A percentile compares a stretch with the other conserved stretches of the same genome.
These are phyloP conservation scores for Andrographis paniculata DNA, from an alignment of 305 asterid species.

Conservation along the genomic window DNA sequence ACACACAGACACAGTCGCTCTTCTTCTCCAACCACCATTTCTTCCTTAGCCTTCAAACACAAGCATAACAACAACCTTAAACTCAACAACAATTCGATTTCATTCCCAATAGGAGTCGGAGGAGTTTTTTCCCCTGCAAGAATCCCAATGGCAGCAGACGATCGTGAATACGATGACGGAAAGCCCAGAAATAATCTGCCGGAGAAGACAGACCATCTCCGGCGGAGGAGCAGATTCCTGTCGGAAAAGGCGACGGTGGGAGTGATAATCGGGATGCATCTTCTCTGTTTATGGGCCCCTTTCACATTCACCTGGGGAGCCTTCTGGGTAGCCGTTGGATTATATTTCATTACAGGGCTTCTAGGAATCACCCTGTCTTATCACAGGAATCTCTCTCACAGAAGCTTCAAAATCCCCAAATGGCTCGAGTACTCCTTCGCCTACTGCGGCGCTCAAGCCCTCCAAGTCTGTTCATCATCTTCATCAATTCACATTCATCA, in stretches of 20 bases:
- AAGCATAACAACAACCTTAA: too few relatives aligned
- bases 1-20: too few relatives aligned
- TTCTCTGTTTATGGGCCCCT: slow-evolving; percentile 49
- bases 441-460: slow-evolving; percentile 78
- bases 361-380: slow-evolving; percentile 71
- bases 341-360: slow-evolving; percentile 60
- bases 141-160: too few relatives aligned
- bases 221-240: slow-evolving; percentile 52
- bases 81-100: too few relatives aligned
- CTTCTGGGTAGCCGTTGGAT: slow-evolving; percentile 40
- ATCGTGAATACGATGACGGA: too few relatives aligned
- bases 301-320: slow-evolving; percentile 63
- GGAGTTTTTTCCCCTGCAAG: too few relatives aligned
- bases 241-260: slow-evolving; percentile 36
- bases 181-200: too few relatives aligned
- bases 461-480: slow-evolving; percentile 40
- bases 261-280: slow-evolving; percentile 46
- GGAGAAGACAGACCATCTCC: slow-evolving; percentile 28
- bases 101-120: too few relatives aligned
- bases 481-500: too few relatives aligned
- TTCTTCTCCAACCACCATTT: too few relatives aligned
- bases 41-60: too few relatives aligned
- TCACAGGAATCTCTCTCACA: slow-evolving; percentile 65
- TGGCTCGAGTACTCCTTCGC: slow-evolving; percentile 80
- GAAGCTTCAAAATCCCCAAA: slow-evolving; percentile 75